phyloP scores from a whole-genome alignment of 2,329 filamentous ascomycete genomes.

The Tolypocladium tundrense region DNA sequence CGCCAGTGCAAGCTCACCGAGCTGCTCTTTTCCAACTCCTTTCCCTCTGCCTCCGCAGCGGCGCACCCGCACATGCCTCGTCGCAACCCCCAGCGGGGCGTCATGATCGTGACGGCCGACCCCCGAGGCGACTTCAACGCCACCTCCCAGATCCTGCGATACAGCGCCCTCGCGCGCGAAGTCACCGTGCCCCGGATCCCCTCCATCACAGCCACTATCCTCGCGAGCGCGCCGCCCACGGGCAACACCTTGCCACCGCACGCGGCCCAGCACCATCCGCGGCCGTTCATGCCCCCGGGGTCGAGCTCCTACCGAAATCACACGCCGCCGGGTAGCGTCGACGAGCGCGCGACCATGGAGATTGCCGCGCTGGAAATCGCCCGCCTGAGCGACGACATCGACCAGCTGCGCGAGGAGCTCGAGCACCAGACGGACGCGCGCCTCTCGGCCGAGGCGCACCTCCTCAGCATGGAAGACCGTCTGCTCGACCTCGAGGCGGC shows the following conservation, averaged over 20 bases:
- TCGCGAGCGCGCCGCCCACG: slow-evolving; percentile 23
- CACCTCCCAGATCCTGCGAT: slow-evolving; percentile 89
- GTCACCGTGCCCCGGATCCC: slow-evolving; percentile 85
- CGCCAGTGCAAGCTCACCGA: slow-evolving; percentile 80
- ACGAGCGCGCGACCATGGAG: slow-evolving; percentile 66
- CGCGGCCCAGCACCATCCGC: slow-evolving; percentile 21
- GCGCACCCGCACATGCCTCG: slow-evolving; percentile 27
- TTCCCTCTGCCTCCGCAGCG: slow-evolving; percentile 47
- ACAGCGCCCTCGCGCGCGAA: slow-evolving; percentile 85
- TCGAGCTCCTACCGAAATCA: slow-evolving; percentile 25
- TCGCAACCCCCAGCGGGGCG: slow-evolving; percentile 70
- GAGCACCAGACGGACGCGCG: slow-evolving; percentile 61
- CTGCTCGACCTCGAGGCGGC: slow-evolving; percentile 65
- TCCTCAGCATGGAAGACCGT: slow-evolving; percentile 58
- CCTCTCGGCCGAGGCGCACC: slow-evolving; percentile 60
- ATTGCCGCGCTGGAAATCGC: slow-evolving; percentile 72
- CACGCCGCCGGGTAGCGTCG: slow-evolving; percentile 26
- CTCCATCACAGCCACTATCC: slow-evolving; percentile 65
- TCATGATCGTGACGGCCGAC: slow-evolving; percentile 96
- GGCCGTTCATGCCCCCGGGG: slow-evolving; percentile 31
- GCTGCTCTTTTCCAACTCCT: slow-evolving; percentile 80
- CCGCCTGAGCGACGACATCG: slow-evolving; percentile 61
- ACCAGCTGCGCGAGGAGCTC: slow-evolving; percentile 60
- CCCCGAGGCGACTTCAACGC: slow-evolving; percentile 91
- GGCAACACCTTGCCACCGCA: slow-evolving; percentile 18